Conservation (phyloP, 2,329 filamentous ascomycete species). For the Cladosporium sp. region DNA sequence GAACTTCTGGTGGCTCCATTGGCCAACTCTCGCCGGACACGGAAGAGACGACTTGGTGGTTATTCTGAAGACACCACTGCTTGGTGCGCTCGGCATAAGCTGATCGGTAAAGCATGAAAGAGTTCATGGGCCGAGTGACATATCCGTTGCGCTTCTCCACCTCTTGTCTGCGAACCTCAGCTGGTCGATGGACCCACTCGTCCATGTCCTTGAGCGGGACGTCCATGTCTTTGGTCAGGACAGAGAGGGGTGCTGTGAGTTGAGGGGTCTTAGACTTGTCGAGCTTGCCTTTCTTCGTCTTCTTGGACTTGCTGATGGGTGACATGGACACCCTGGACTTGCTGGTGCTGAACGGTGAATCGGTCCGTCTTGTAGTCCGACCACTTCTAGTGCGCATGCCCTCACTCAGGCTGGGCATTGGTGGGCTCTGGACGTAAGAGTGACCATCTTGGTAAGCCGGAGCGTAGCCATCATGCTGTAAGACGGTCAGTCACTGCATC, state of each 20-base stretch:
- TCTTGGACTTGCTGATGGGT: constrained; percentile 35
- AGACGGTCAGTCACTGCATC: constrained; percentile 16
- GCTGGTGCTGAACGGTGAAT: constrained; percentile 33
- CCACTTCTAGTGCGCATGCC: constrained; percentile 38
- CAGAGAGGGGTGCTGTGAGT: constrained; percentile 65
- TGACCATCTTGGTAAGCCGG: constrained; percentile 23
- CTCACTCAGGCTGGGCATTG: constrained; percentile 42
- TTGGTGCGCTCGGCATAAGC: constrained; percentile 87
- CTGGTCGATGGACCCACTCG: constrained; percentile 68
- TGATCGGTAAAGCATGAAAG: constrained; percentile 96
- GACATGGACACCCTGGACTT: constrained; percentile 31
- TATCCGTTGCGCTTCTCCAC: constrained; percentile 69
- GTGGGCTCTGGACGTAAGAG: constrained; percentile 33
- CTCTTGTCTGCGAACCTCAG: constrained; percentile 63
- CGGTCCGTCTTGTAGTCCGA: constrained; percentile 30
- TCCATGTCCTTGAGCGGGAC: constrained; percentile 74
- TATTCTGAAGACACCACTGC: constrained; percentile 74
- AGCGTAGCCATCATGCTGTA: constrained; percentile 24
- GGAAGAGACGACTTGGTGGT: constrained; percentile 87
- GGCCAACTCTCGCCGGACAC: constrained; percentile 87
- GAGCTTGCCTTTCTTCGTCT: constrained; percentile 41
- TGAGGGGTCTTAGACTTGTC: constrained; percentile 48
- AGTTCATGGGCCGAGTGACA: constrained; percentile 91
- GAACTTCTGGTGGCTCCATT: constrained; percentile 68
- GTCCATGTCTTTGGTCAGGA: constrained; percentile 60